Evolutionary conservation across 768 basidiomycete species (phyloP), one percentile per base, ranked within the genome.

Genomic region (Suillus lakei): DNA sequence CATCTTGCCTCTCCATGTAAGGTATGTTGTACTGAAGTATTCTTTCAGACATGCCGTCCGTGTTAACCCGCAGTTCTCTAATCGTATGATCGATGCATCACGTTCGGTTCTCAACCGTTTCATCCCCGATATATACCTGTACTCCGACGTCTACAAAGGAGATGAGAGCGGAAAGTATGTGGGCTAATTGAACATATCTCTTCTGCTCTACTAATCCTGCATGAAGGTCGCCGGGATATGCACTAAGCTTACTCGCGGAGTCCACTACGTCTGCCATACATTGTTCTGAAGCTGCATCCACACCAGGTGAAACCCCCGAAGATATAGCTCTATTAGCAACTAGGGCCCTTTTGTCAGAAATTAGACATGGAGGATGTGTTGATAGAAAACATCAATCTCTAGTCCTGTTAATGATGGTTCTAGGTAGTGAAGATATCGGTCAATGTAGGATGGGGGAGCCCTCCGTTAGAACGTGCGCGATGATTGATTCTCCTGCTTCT

Each of bases 381-480:
- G 98, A 99, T 75, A 84, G 90, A 53, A 88, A 91, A 68, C 95
- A 96, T 73, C 98, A 99, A 77, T 85, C 83, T 55, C 80, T 99
- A 10, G 90, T 96, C 5, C 81, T 97, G 46, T 77, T 97, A 41
- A 85, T 95, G 83, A 96, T 99, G 94, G 91, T 92, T 4, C 82
- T 99, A n/a, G 98, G 98, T 10, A 96, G 94, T 66, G 98, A 99
- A 74, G 98, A 99, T 74, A 95, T 99, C 0, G 94, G 95, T 1
- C 87, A 92, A 66, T 95, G 93, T 79, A 82, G 87, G 64, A 91
- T 99, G 88, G 88, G 91, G 5, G 89, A 91, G 70, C 88, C 95
- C 21, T 95, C 93, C 13, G 78, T 86, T 18, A 85, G 92, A 76
- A 93, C 93, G 93, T 93, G 66, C 77, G 93, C 18, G 12, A 41